Percentiles rank a stretch among this genome's conserved stretches.
Evolutionary conservation across 73 alveolate genomes (phyloP).

Genomic region (Urostyla sp.): DNA sequence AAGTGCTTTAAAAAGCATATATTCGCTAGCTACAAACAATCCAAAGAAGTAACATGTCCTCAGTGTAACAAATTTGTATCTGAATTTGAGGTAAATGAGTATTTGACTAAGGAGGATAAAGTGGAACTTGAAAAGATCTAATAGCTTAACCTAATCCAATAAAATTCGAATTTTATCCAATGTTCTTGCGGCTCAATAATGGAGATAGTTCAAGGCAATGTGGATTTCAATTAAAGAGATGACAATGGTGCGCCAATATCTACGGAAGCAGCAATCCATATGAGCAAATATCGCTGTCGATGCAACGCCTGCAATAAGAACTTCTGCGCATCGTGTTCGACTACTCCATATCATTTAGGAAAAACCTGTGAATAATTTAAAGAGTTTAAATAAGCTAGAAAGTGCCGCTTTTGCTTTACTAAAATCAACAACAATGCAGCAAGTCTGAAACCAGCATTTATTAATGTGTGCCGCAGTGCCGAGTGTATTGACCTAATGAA

Average conservation of each 20-base stretch:
- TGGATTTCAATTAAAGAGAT: slow-evolving; percentile 69
- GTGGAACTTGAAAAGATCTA: slow-evolving; percentile 62
- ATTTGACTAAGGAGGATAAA: slow-evolving; percentile 56
- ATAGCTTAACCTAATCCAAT: slow-evolving; percentile 1
- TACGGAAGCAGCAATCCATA: slow-evolving; percentile 66
- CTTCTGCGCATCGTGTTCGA: slow-evolving; percentile 68
- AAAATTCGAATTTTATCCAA: slow-evolving; percentile 3
- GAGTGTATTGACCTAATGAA: slow-evolving; percentile 68
- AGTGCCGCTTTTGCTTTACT: slow-evolving; percentile 65
- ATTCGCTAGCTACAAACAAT: slow-evolving; percentile 8
- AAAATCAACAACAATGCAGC: slow-evolving; percentile 48
- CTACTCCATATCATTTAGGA: slow-evolving; percentile 80
- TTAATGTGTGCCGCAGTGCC: slow-evolving; percentile 64
- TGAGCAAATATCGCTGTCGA: slow-evolving; percentile 62
- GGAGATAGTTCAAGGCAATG: slow-evolving; percentile 65
- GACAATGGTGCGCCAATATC: slow-evolving; percentile 28
- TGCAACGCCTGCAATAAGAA: slow-evolving; percentile 67
- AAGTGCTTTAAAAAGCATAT: slow-evolving; percentile 31
- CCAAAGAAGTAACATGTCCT: slow-evolving; percentile 59
- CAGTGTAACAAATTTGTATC: slow-evolving; percentile 53
- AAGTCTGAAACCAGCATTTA: slow-evolving; percentile 49
- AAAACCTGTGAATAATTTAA: slow-evolving; percentile 75
- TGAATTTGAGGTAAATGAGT: slow-evolving; percentile 62
- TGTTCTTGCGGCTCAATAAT: slow-evolving; percentile 63
- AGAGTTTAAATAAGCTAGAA: slow-evolving; percentile 64